phyloP scores from a whole-genome alignment of 2,329 filamentous ascomycete species.

The Claviceps sp. region DNA sequence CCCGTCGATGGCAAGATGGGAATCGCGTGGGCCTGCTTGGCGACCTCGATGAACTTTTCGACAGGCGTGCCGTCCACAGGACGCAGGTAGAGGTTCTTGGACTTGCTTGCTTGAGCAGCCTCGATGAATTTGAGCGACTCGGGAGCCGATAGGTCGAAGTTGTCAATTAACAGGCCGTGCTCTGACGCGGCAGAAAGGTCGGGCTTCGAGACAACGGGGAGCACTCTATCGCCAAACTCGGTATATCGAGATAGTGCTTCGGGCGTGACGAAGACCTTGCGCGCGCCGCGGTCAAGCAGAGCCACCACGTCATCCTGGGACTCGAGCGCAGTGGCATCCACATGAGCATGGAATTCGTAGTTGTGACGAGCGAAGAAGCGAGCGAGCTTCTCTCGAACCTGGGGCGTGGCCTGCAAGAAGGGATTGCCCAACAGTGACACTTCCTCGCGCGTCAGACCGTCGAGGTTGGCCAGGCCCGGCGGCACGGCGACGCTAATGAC shows the following conservation, averaged over 20 bases:
- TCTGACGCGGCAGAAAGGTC: constrained; percentile 32
- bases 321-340: constrained; percentile 60
- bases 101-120: constrained; percentile 30
- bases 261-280: constrained; percentile 68
- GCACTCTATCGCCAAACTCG: constrained; percentile 42
- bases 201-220: constrained; percentile 34
- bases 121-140: constrained; percentile 31
- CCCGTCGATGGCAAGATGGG: constrained; percentile 60
- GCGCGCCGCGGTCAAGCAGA: constrained; percentile 73
- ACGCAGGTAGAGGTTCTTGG: constrained; percentile 36
- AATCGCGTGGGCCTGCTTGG: constrained; percentile 42
- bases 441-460: constrained; percentile 43
- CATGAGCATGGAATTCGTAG: constrained; percentile 48
- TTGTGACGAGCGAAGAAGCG: constrained; percentile 36
- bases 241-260: constrained; percentile 49
- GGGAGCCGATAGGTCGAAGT: constrained; percentile 31
- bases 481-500: constrained; percentile 43
- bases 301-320: constrained; percentile 61
- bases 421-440: constrained; percentile 45
- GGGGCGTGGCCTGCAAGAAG: constrained; percentile 40
- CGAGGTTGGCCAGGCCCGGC: constrained; percentile 31
- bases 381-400: constrained; percentile 32
- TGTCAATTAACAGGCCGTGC: constrained; percentile 37
- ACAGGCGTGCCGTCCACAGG: constrained; percentile 32
- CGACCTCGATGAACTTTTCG: constrained; percentile 31